Conservation (phyloP, 1,284 basidiomycete species). For the Pterula multifida region DNA sequence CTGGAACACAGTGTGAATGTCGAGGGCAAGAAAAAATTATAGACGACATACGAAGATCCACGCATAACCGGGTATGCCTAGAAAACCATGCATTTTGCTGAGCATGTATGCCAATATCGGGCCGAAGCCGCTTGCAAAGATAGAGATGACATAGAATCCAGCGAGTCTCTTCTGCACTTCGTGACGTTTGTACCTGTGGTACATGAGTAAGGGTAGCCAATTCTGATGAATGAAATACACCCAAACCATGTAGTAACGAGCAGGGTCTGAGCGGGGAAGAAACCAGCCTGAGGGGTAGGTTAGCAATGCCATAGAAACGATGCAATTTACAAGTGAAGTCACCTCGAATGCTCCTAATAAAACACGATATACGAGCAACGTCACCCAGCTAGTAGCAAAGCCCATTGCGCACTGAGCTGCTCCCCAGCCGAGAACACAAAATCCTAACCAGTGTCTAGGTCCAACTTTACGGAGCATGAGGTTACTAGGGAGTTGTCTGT, state of each 20-base stretch:
- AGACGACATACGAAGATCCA: slow-evolving; percentile 29
- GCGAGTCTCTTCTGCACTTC: slow-evolving; percentile 19
- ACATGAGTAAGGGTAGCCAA: neutral
- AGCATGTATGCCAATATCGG: slow-evolving; percentile 20
- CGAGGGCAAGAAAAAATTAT: neutral
- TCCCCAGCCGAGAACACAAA: slow-evolving; percentile 10
- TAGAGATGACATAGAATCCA: slow-evolving; percentile 25
- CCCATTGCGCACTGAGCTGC: slow-evolving; percentile 22
- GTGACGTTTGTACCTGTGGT: slow-evolving; percentile 5
- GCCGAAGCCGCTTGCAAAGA: slow-evolving; percentile 25
- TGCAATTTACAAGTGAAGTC: slow-evolving; percentile 2
- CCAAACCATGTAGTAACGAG: slow-evolving; percentile 6
- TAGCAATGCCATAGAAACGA: neutral
- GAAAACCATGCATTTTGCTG: slow-evolving; percentile 24
- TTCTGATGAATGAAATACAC: neutral
- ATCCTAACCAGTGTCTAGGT: slow-evolving; percentile 6
- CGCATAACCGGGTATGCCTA: slow-evolving; percentile 28
- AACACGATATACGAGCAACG: slow-evolving; percentile 23
- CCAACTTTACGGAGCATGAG: slow-evolving; percentile 7
- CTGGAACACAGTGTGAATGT: slow-evolving; percentile 11
- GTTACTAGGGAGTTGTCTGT: slow-evolving; percentile 9
- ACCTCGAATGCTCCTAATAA: slow-evolving; percentile 28
- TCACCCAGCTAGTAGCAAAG: slow-evolving; percentile 25
- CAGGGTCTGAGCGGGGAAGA: slow-evolving; percentile 6
- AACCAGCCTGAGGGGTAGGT: slow-evolving; percentile 2